Evolutionary conservation across 306 rosid genomes (phyloP).

Genomic region (Prunus fruticosa): DNA sequence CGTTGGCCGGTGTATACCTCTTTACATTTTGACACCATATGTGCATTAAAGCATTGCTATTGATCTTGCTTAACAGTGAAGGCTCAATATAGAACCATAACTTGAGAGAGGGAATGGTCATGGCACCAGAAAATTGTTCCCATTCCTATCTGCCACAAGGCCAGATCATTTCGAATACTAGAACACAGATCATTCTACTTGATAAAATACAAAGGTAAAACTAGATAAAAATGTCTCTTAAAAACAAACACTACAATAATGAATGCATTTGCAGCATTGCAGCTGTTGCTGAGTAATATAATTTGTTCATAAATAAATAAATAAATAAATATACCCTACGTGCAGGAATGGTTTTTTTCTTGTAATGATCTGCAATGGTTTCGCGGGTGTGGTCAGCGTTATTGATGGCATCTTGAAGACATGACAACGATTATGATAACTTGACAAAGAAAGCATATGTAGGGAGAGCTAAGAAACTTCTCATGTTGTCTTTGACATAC

Average conservation of each 20-base stretch:
- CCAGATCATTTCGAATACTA: not conserved
- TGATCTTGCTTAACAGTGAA: too few relatives aligned
- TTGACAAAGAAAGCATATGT: constrained; percentile 76
- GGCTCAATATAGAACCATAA: too few relatives aligned
- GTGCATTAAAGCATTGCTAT: too few relatives aligned
- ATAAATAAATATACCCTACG: too few relatives aligned
- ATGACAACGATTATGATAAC: constrained; percentile 70
- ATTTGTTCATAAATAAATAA: too few relatives aligned
- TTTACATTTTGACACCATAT: too few relatives aligned
- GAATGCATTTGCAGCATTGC: not conserved
- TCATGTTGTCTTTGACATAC: constrained; percentile 63
- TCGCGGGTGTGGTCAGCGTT: constrained; percentile 79
- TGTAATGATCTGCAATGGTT: constrained; percentile 3
- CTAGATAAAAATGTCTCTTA: not conserved
- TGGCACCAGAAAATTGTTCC: too few relatives aligned
- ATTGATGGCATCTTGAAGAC: constrained; percentile 44
- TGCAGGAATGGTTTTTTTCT: too few relatives aligned
- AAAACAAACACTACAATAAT: not conserved
- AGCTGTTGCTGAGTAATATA: not conserved
- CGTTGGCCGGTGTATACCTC: constrained; percentile 73
- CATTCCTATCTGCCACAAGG: too few relatives aligned
- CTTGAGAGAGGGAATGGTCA: too few relatives aligned
- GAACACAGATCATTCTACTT: not conserved
- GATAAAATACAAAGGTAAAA: not conserved
- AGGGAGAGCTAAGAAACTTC: constrained; percentile 57